Base-by-base conservation (phyloP, 768 basidiomycete species). In the Calocera cornea region DNA sequence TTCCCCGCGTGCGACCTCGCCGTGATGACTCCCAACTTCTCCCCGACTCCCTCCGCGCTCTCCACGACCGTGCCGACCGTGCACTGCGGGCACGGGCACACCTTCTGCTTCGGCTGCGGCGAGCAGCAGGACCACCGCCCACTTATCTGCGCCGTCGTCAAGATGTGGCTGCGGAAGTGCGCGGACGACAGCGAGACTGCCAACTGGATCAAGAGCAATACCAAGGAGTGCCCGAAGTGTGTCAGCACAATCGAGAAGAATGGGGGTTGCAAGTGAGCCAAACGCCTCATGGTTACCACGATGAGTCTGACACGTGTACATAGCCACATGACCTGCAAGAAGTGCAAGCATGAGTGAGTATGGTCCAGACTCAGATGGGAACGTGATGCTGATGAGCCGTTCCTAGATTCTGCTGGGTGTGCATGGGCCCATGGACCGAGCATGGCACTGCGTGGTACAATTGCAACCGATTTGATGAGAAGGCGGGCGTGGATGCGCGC, bases 311-410 rank as follows among this genome's bases (percentile, higher is more conserved):
- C 70, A 12, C 34, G 29, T 60, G 22, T 27, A 68, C 41, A 10
- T 70, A 97, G 95, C 81, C 97, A 99, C 77, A 99, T 99, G 95
- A 98, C 95, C 22, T 98, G 97, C 82, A 95, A 97, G 83, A 98
- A 97, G 79, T 98, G 97, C 83, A 95, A 92, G 74, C 86, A 93
- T 72, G 92, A 92, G 80, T 77, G 69, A 66, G 75, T 70, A 16
- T 8, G 1, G 1, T 65, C n/a, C 54, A 31, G 1, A 16, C 49
- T 31, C 65, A 33, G 47, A 33, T 44, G 31, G 41, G 34, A 2
- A 64, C 60, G 66, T 22, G 72, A 27, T 68, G 29, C 64, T 66
- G 64, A 12, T 68, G 50, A 68, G 22, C 17, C 72, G 71, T 60
- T 65, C 66, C 54, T 72, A 76, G 76, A 72, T 99, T 97, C 77